Percentiles rank a stretch among this genome's conserved stretches.
Conservation (phyloP, 495 filamentous ascomycete genomes). For the Xylaria cubensis region DNA sequence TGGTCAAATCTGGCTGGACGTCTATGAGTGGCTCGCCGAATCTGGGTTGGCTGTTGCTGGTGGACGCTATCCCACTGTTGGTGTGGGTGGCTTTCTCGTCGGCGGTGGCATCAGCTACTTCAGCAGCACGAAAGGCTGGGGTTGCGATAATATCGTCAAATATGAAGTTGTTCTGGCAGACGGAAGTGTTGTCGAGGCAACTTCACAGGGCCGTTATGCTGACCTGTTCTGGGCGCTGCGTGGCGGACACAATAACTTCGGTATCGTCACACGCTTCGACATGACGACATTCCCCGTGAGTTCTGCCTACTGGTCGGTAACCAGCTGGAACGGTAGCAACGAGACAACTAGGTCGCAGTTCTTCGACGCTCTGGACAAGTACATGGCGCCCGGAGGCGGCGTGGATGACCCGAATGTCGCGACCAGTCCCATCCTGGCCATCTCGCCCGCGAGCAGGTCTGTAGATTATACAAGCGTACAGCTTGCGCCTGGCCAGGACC, state of each 20-base stretch:
- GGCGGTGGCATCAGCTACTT: conserved; percentile 49
- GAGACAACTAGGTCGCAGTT: no score
- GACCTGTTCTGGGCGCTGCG: conserved; percentile 63
- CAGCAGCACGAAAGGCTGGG: conserved; percentile 52
- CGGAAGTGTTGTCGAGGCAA: conserved; percentile 45
- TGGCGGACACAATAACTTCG: conserved; percentile 58
- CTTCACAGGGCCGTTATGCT: conserved; percentile 40
- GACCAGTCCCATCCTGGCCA: no score
- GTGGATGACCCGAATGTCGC: no score
- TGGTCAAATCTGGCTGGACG: conserved; percentile 39
- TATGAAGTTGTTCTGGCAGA: conserved; percentile 54
- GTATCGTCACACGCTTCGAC: conserved; percentile 50
- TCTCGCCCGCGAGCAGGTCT: no score
- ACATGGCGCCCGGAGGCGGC: no score
- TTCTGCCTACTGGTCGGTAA: neutral
- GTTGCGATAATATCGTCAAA: conserved; percentile 55
- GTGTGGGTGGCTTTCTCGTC: conserved; percentile 48
- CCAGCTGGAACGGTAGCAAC: no score
- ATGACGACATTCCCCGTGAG: neutral
- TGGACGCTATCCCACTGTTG: conserved; percentile 40
- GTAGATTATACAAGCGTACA: no score
- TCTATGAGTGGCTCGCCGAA: conserved; percentile 38
- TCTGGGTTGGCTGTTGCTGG: conserved; percentile 41
- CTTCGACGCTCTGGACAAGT: no score
- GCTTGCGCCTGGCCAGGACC: no score